Conservation (phyloP, 345 rosid genomes). For the Populus simonii region DNA sequence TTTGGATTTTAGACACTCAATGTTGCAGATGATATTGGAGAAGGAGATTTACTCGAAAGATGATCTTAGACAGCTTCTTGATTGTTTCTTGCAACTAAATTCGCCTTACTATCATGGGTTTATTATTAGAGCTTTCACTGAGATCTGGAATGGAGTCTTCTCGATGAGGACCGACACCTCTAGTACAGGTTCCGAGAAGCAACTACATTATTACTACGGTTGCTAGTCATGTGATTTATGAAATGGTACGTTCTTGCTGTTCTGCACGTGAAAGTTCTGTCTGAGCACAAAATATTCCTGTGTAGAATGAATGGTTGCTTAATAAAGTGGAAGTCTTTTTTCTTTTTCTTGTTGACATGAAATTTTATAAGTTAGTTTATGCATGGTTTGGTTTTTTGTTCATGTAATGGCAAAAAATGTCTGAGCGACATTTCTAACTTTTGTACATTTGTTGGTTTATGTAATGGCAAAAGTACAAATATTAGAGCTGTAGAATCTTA, state of each 20-base stretch:
- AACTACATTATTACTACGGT: not conserved
- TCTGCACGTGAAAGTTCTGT: not conserved
- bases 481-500: not conserved
- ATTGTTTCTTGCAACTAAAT: conserved; percentile 82
- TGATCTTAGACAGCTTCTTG: conserved; percentile 70
- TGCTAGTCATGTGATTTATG: not conserved
- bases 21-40: conserved; percentile 94
- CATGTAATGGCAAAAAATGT: not conserved
- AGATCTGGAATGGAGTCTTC: conserved; percentile 88
- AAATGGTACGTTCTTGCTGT: not conserved
- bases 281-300: not conserved
- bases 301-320: not conserved
- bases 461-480: not conserved
- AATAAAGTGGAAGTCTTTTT: not conserved
- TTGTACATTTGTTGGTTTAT: not conserved
- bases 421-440: not conserved
- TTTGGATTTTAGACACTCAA: conserved; percentile 79
- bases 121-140: conserved; percentile 83
- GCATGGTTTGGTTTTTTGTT: not conserved
- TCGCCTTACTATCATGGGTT: conserved; percentile 74
- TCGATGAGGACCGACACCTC: conserved; percentile 28
- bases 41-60: conserved; percentile 80
- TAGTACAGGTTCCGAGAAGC: not conserved
- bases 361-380: not conserved
- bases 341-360: not conserved